Base-by-base conservation (phyloP, 2,329 filamentous ascomycete species). In the Paraconiothyrium brasiliense region DNA sequence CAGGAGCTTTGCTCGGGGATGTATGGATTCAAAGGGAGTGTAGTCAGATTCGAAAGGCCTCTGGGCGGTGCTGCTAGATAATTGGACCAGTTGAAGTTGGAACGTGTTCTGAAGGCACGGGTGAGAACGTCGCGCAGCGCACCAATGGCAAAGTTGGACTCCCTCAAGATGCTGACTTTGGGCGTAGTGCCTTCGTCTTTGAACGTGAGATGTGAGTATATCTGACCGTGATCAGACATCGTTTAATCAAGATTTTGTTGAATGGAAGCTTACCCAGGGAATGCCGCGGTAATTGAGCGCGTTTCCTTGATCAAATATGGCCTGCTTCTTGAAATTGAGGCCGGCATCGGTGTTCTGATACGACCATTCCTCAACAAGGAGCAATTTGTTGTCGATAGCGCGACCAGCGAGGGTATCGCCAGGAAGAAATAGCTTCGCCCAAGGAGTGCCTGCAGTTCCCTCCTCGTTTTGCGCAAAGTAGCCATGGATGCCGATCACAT, bases 281-380 rank as follows among this genome's bases (percentile, higher is more conserved):
- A 78, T 76, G 1, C 76, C 76, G 20, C 76, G 67, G n/a, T 68
- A 63, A 50, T 78, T 77, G 50, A 78, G 59, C 9, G 74, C 75
- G 52, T 73, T 75, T 3, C 73, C 76, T 61, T 77, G 75, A 54
- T 78, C 76, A 54, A 73, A 77, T 14, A 78, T 63, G 1, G 71
- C 74, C 46, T 72, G 65, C 39, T 71, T 72, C 62, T 77, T 77
- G 59, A 74, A 76, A 34, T 65, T 62, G 11, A 76, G 48, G 0
- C 75, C 73, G 9, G 61, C 48, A 0, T 69, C 57, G 35, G 60
- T 76, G 35, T 72, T 65, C 30, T 70, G 58, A 56, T 76, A 78
- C 1, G 67, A 61, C 73, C 73, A 73, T 52, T 76, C 74, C 44
- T 78, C 76, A 4, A 78, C 76, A 1, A 78, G 58, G n/a, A 78